Evolutionary conservation across 371 early-diverging fungal genomes (phyloP).

Genomic region (Coemansia sp.): DNA sequence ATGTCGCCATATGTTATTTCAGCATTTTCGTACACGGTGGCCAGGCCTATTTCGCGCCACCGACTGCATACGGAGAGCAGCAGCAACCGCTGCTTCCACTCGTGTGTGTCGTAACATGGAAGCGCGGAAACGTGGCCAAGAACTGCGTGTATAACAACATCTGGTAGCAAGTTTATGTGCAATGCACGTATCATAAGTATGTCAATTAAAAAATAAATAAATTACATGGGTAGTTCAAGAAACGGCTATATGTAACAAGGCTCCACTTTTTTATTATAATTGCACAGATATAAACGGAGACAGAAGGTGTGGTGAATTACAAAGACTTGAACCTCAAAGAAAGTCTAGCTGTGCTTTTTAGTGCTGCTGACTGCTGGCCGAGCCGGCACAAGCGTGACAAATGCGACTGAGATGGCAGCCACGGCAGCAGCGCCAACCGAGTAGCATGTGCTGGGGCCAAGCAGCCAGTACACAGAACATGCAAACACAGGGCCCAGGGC

Average conservation of each 20-base stretch:
- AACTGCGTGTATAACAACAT: not conserved
- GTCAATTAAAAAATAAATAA: not conserved
- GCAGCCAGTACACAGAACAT: slow-evolving; percentile 85
- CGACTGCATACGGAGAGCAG: not conserved
- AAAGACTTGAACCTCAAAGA: not conserved
- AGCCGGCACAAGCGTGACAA: slow-evolving; percentile 18
- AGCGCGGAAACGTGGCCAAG: not conserved
- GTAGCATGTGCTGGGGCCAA: slow-evolving; percentile 59
- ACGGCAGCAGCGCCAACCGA: slow-evolving; percentile 35
- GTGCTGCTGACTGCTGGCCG: not conserved
- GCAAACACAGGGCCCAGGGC: slow-evolving; percentile 86
- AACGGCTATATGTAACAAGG: too few species aligned
- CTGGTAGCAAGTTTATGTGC: not conserved
- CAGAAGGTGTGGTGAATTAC: not conserved
- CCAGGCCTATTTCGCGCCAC: not conserved
- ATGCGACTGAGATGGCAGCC: slow-evolving; percentile 10
- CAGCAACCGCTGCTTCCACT: not conserved
- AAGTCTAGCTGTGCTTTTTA: not conserved
- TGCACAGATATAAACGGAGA: not conserved
- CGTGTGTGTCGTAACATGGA: not conserved
- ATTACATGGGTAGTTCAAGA: too few species aligned
- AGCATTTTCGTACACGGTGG: not conserved
- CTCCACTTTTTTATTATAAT: too few species aligned
- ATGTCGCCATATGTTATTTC: not conserved
- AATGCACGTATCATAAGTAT: not conserved